Conservation (phyloP, 2,329 filamentous ascomycete species). For the Neopestalotiopsis sp. region DNA sequence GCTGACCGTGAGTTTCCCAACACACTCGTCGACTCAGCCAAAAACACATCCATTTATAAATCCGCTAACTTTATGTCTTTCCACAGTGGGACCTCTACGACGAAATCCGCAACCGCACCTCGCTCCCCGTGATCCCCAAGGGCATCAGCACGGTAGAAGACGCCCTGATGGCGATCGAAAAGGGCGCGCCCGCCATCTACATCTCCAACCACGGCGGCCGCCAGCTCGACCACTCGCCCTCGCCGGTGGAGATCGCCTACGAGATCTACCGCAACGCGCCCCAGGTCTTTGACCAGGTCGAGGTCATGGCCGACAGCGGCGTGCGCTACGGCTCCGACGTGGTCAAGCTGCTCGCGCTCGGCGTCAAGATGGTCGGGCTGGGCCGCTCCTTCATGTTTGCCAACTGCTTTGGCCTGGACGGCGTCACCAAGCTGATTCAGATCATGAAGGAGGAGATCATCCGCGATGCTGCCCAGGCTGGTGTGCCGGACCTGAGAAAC, state of each 20-base stretch:
- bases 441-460: conserved; percentile 55
- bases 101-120: conserved; percentile 32
- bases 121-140: conserved; percentile 24
- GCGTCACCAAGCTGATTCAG: conserved; percentile 51
- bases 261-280: conserved; percentile 42
- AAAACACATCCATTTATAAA: background rate
- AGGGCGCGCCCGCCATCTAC: conserved; percentile 40
- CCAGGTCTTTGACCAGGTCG: conserved; percentile 41
- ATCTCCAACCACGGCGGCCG: conserved; percentile 48
- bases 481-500: conserved; percentile 32
- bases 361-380: conserved; percentile 47
- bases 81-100: conserved; percentile 21
- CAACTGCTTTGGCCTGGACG: conserved; percentile 54
- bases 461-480: conserved; percentile 41
- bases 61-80: background rate
- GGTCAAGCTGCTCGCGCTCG: conserved; percentile 45
- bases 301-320: conserved; percentile 45
- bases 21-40: background rate
- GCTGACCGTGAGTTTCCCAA: conserved; percentile 15
- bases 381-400: conserved; percentile 55
- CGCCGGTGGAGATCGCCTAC: conserved; percentile 38
- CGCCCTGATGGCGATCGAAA: conserved; percentile 16
- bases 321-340: conserved; percentile 45
- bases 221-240: conserved; percentile 45
- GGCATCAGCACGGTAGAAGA: conserved; percentile 22